Evolutionary conservation across 305 asterid genomes (phyloP).

Genomic region (Fraxinus sp.): DNA sequence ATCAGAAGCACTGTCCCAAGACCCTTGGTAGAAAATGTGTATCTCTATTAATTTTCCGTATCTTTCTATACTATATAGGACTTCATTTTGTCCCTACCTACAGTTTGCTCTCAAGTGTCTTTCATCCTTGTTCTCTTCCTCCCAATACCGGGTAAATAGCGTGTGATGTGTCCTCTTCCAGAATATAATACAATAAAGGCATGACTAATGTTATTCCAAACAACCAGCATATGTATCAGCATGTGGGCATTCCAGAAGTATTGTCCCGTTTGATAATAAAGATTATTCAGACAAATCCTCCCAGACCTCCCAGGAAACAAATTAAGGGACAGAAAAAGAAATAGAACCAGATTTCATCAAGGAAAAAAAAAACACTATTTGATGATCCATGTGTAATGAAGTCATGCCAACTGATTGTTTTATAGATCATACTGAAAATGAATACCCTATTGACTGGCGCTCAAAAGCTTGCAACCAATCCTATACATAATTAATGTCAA

Average conservation of each 20-base stretch:
- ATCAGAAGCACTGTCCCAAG: background rate
- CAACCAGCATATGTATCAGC: background rate
- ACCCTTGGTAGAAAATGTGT: background rate
- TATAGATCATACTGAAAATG: background rate
- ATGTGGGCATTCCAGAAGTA: background rate
- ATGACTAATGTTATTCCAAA: background rate
- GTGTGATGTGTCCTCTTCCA: background rate
- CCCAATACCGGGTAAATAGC: background rate
- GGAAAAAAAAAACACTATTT: constrained; percentile 13
- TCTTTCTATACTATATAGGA: background rate
- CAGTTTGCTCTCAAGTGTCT: background rate
- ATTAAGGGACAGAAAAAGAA: background rate
- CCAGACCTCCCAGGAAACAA: constrained; percentile 14
- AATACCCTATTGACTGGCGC: background rate
- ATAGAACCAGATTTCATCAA: background rate
- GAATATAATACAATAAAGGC: background rate
- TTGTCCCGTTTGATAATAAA: background rate
- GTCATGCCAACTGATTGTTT: background rate
- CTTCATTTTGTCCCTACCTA: background rate
- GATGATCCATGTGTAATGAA: background rate
- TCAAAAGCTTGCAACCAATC: background rate
- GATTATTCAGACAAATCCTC: background rate
- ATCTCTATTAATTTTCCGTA: background rate
- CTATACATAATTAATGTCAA: background rate
- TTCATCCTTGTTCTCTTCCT: background rate